phyloP scores from a whole-genome alignment of 768 basidiomycete genomes.

The Termitomyces sp. region DNA sequence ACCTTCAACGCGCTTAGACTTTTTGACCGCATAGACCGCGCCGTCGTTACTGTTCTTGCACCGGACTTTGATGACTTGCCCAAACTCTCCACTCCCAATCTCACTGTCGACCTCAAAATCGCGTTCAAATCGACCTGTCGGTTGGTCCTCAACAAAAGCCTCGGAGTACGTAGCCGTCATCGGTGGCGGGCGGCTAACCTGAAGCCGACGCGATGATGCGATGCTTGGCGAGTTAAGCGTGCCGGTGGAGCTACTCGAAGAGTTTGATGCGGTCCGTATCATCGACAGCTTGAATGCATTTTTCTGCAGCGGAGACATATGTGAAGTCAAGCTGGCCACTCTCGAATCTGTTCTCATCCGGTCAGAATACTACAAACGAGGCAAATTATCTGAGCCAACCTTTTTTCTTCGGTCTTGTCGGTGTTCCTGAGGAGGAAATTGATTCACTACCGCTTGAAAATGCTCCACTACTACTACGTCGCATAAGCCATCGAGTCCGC shows the following conservation, averaged over 20 bases:
- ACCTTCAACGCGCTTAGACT: conserved; percentile 89
- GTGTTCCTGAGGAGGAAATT: conserved; percentile 50
- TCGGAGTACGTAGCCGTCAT: conserved; percentile 25
- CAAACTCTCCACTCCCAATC: conserved; percentile 90
- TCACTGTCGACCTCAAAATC: conserved; percentile 77
- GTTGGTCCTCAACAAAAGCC: conserved; percentile 40
- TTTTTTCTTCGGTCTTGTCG: conserved; percentile 51
- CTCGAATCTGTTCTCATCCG: conserved; percentile 26
- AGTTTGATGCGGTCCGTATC: conserved; percentile 51
- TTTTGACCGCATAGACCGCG: conserved; percentile 82
- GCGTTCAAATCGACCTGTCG: conserved; percentile 62
- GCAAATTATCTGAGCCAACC: conserved; percentile 26
- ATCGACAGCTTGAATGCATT: conserved; percentile 31
- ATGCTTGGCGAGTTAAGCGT: conserved; percentile 41
- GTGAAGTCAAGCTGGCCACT: conserved; percentile 38
- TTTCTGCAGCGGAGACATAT: conserved; percentile 38
- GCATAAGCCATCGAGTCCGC: conserved; percentile 58
- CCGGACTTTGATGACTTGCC: conserved; percentile 82
- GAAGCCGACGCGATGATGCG: conserved; percentile 20
- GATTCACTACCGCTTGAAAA: conserved; percentile 75
- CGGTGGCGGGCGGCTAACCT: conserved; percentile 12
- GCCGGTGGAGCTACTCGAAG: conserved; percentile 46
- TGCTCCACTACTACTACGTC: conserved; percentile 76
- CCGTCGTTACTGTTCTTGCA: conserved; percentile 51
- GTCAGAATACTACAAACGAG: conserved; percentile 7